Conservation (phyloP, 768 basidiomycete species). For the Mycena galericulata region DNA sequence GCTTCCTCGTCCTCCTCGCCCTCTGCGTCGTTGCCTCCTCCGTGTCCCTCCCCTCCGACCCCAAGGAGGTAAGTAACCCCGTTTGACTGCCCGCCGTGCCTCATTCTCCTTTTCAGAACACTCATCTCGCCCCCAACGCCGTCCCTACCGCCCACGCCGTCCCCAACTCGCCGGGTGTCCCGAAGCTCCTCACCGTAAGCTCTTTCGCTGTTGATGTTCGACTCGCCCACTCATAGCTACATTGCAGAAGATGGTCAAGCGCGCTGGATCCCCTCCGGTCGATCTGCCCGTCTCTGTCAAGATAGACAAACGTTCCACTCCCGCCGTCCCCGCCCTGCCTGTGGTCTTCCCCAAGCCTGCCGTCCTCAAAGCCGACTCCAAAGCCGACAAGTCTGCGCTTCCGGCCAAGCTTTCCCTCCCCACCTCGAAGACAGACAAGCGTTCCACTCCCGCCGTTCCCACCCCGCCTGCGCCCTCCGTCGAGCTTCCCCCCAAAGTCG, state of each 20-base stretch:
- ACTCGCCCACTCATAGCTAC: neutral
- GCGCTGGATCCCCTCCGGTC: neutral
- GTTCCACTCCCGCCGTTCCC: neutral
- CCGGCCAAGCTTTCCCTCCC: too few relatives aligned
- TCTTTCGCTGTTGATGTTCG: neutral
- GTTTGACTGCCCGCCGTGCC: neutral
- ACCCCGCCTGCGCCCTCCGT: neutral
- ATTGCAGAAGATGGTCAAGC: constrained; percentile 3
- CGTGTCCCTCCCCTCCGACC: neutral
- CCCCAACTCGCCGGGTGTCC: neutral
- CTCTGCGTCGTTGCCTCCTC: constrained; percentile 23
- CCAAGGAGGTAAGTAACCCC: neutral
- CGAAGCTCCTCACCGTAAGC: neutral
- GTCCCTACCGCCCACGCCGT: neutral
- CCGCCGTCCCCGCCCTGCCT: too few relatives aligned
- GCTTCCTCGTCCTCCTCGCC: constrained; percentile 29
- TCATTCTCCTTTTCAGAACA: neutral
- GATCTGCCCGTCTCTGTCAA: neutral
- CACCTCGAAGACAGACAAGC: neutral
- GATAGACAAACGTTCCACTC: neutral
- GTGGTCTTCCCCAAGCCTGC: neutral
- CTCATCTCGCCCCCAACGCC: neutral
- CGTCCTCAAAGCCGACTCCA: too few relatives aligned
- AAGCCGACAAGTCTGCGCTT: too few relatives aligned
- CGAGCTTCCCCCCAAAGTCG: neutral